A percentile compares a stretch with the other conserved stretches of the same genome.
These are phyloP conservation scores for Knufia petricola DNA, from an alignment of 2,329 filamentous ascomycete genomes.

Conservation along the genomic window DNA sequence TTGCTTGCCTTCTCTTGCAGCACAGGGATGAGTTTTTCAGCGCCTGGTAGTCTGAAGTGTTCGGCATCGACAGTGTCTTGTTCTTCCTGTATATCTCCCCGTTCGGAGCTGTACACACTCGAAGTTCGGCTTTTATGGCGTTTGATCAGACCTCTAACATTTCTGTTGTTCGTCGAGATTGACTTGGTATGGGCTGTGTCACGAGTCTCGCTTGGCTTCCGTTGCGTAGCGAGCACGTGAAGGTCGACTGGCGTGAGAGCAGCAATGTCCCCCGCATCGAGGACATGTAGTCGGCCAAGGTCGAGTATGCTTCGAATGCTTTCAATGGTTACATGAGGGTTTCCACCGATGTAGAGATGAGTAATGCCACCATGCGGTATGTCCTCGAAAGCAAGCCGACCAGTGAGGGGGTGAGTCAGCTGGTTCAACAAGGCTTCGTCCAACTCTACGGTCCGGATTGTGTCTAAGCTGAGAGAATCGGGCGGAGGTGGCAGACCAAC, in stretches of 20 bases:
- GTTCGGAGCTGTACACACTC: constrained; percentile 5
- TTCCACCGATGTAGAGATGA: constrained; percentile 50
- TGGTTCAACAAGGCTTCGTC: constrained; percentile 43
- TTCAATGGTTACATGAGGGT: constrained; percentile 44
- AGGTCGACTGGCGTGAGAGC: constrained; percentile 15
- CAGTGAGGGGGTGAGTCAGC: constrained; percentile 42
- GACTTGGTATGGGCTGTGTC: constrained; percentile 16
- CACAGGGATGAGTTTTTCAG: constrained; percentile 46
- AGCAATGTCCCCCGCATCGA: constrained; percentile 46
- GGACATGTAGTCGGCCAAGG: constrained; percentile 43
- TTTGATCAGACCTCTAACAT: constrained; percentile 10
- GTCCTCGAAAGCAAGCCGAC: constrained; percentile 47
- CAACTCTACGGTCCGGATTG: constrained; percentile 38
- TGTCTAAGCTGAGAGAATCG: constrained; percentile 30
- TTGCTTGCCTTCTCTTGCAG: constrained; percentile 39
- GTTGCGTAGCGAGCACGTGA: neutral
- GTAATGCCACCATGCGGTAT: constrained; percentile 47
- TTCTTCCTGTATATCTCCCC: neutral
- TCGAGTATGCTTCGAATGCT: constrained; percentile 45
- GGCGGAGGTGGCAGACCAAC: constrained; percentile 28
- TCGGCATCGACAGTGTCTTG: constrained; percentile 19
- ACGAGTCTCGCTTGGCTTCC: constrained; percentile 11
- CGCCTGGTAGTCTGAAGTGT: constrained; percentile 35
- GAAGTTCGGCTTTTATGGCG: constrained; percentile 1
- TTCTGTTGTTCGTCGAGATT: constrained; percentile 14